Conservation (phyloP, 345 rosid genomes). For the Citrus maxima region DNA sequence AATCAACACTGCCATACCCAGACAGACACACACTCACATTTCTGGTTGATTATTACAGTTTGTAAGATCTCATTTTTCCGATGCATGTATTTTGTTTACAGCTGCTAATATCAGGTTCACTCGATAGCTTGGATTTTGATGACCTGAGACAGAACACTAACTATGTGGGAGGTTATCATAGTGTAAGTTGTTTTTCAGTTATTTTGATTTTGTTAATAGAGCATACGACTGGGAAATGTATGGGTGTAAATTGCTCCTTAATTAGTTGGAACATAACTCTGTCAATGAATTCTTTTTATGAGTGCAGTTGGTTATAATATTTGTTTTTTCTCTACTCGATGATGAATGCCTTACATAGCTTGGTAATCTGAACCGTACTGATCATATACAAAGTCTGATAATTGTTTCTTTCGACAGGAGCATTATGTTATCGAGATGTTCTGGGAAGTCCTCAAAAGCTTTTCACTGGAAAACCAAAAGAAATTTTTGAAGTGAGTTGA, state of each 20-base stretch:
- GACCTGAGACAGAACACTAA: slow-evolving; percentile 76
- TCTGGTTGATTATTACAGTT: background rate
- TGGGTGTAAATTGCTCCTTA: background rate
- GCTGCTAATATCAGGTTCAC: slow-evolving; percentile 96
- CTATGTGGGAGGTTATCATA: slow-evolving; percentile 87
- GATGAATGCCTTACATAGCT: background rate
- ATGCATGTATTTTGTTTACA: slow-evolving; percentile 33
- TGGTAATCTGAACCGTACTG: background rate
- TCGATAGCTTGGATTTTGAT: slow-evolving; percentile 94
- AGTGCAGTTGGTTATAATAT: background rate
- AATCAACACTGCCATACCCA: background rate
- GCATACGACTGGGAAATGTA: background rate
- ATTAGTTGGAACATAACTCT: slow-evolving; percentile 5
- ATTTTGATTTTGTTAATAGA: background rate
- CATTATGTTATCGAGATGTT: slow-evolving; percentile 97
- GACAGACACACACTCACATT: background rate
- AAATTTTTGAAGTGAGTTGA: slow-evolving; percentile 82
- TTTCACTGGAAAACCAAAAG: slow-evolving; percentile 81
- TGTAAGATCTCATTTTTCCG: slow-evolving; percentile 8
- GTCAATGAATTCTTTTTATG: background rate
- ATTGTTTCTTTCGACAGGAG: slow-evolving; percentile 51
- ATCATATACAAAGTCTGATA: background rate
- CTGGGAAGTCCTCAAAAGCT: slow-evolving; percentile 92
- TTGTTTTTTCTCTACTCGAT: background rate
- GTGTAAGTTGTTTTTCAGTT: slow-evolving; percentile 42